These are phyloP conservation scores for Penicillium cataractarum DNA, from an alignment of 495 filamentous ascomycete species.

Conservation along the genomic window DNA sequence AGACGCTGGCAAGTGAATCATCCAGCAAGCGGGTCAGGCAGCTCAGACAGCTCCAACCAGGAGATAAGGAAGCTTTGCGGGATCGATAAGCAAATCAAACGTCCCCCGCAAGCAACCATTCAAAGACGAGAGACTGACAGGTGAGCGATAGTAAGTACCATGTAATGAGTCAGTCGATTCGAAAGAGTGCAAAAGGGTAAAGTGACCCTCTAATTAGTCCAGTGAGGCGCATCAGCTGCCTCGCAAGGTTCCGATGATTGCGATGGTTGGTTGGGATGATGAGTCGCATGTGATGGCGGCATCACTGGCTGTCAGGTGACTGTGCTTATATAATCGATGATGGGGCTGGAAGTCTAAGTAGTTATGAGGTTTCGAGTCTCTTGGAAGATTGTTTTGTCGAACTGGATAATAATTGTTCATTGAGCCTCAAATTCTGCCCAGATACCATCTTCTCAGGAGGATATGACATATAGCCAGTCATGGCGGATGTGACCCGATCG, in stretches of 20 bases:
- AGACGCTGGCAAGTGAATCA: constrained; percentile 6
- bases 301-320: constrained; percentile 13
- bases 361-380: too few relatives aligned
- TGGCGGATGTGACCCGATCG: neutral
- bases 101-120: constrained; percentile 8
- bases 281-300: constrained; percentile 15
- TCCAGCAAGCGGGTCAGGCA: constrained; percentile 6
- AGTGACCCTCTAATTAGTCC: neutral
- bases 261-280: neutral
- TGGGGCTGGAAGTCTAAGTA: too few relatives aligned
- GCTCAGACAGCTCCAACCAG: constrained; percentile 12
- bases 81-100: constrained; percentile 26
- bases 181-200: neutral
- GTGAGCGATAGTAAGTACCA: neutral
- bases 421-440: too few relatives aligned
- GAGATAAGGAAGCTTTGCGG: constrained; percentile 29
- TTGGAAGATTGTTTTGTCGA: too few relatives aligned
- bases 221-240: constrained; percentile 21
- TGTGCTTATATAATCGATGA: constrained; percentile 13
- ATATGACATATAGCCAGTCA: neutral
- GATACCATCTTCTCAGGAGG: too few relatives aligned
- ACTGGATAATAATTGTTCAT: too few relatives aligned
- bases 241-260: constrained; percentile 1
- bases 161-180: constrained; percentile 2
- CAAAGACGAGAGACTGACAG: neutral